These are phyloP conservation scores for Cydonia oblonga DNA, from an alignment of 331 rosid species.

Conservation along the genomic window DNA sequence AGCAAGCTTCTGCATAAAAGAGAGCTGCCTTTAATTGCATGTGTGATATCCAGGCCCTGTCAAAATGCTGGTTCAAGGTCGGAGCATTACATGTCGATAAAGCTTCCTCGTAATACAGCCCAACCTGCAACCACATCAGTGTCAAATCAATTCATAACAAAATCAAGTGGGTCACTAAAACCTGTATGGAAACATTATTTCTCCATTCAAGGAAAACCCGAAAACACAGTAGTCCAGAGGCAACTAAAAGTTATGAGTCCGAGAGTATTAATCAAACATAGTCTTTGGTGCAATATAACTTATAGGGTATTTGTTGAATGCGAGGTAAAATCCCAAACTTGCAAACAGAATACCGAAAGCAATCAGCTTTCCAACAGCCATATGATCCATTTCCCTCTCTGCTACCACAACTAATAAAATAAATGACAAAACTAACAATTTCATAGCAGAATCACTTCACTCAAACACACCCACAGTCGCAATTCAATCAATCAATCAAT, in stretches of 20 bases:
- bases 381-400: background rate
- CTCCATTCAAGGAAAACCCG: background rate
- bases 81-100: slow-evolving; percentile 57
- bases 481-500: background rate
- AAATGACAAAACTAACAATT: background rate
- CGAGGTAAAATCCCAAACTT: background rate
- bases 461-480: background rate
- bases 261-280: background rate
- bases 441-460: background rate
- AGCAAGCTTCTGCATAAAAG: slow-evolving; percentile 76
- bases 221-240: background rate
- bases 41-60: slow-evolving; percentile 71
- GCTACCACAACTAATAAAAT: background rate
- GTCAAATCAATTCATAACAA: slow-evolving; percentile 5
- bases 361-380: background rate
- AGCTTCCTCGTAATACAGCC: slow-evolving; percentile 82
- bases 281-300: background rate
- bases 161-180: background rate
- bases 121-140: slow-evolving; percentile 47
- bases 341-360: background rate
- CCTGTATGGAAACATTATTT: background rate
- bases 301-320: background rate
- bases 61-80: slow-evolving; percentile 76
- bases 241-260: background rate
- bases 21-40: slow-evolving; percentile 78